Evolutionary conservation across 2,329 filamentous ascomycete species (phyloP).

Genomic region (Pyricularia sp.): DNA sequence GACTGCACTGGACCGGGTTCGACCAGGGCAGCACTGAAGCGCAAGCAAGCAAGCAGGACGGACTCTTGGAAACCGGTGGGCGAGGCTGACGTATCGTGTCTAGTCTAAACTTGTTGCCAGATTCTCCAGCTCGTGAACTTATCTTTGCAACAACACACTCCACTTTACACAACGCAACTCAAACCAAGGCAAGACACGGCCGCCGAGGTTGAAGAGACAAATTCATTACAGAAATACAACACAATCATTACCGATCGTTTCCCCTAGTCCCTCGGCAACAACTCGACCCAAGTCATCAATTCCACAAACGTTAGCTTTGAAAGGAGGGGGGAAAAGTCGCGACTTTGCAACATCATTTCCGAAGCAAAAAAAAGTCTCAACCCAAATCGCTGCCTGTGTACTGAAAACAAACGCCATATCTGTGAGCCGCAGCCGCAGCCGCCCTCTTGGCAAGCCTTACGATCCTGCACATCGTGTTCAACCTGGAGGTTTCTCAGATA

Average conservation of each 20-base stretch:
- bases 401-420: background rate
- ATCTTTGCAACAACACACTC: background rate
- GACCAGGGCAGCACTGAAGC: background rate
- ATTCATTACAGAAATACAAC: background rate
- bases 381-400: background rate
- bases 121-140: background rate
- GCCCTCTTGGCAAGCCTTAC: background rate
- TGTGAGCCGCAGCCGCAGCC: background rate
- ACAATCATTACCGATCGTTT: background rate
- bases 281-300: background rate
- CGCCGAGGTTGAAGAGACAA: background rate
- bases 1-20: background rate
- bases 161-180: background rate
- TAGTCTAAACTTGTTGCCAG: background rate
- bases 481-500: background rate
- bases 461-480: background rate
- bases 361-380: background rate
- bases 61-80: background rate
- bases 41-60: background rate
- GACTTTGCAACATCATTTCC: background rate
- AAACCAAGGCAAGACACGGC: background rate
- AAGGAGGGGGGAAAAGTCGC: background rate
- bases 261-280: background rate
- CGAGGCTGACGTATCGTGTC: constrained; percentile 4
- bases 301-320: background rate